Evolutionary conservation across 805 yeast species (phyloP), one percentile per base, ranked within the genome.

Genomic region (Metschnikowia hibisci): DNA sequence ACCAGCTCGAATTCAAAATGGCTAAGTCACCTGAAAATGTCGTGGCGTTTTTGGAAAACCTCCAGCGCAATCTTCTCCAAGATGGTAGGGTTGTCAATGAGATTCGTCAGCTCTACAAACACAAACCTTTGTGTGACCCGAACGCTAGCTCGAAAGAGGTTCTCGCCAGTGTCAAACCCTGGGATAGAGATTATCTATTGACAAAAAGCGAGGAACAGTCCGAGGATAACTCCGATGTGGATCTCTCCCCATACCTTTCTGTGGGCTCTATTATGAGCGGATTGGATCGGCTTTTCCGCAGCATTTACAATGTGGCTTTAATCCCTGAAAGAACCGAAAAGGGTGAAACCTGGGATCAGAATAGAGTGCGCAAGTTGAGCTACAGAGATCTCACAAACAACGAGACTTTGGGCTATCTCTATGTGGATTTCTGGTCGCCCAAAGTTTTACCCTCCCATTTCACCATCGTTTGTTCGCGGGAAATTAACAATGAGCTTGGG

Each of bases 381-480:
- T 96, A 87, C 6, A 76, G 79, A 30, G 82, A 87, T 47, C 43
- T 52, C 12, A 82, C 81, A 29, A 61, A 66, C 0, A 75, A 79
- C 27, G 56, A 57, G 41, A 84, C 81, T 0, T 58, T 81, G 22
- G 99, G 98, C 2, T 78, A 84, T 38, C 79, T 93, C 20, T 93
- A 93, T 60, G 77, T 95, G 53, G 99, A 93, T 61, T 71, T 93
- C 41, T 87, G 91, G 70, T 83, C 84, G 50, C 74, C 96, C 42
- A 73, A 71, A 7, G 81, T 87, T 1, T 81, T 84, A 45, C 97
- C 99, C 1, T 95, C 98, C 0, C 99, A 93, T 64, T 93, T 87
- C 65, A 93, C 98, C 0, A 87, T 93, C 6, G 88, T 93, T 48
- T 93, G 98, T 56, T 87, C 96, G n/a, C 76, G 98, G 52, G 78